These are phyloP conservation scores for Cladosporium sp. DNA, from an alignment of 2,329 filamentous ascomycete species.

Conservation along the genomic window DNA sequence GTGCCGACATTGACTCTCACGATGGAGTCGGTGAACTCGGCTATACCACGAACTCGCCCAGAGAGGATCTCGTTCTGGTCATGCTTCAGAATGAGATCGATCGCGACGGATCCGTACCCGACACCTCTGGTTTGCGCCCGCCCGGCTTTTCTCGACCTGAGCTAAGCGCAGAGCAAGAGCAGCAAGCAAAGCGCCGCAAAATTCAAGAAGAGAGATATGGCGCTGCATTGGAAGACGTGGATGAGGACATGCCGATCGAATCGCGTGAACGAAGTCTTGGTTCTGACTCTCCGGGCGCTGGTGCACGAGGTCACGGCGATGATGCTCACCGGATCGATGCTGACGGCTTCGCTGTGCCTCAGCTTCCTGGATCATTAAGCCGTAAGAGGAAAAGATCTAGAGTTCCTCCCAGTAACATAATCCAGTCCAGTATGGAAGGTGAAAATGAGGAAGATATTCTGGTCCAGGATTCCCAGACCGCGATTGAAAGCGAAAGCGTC, in stretches of 20 bases:
- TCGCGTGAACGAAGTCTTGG: slow-evolving; percentile 4
- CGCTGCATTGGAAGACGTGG: slow-evolving; percentile 1
- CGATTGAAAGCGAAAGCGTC: not conserved
- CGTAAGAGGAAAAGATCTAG: not conserved
- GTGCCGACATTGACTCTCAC: slow-evolving; percentile 9
- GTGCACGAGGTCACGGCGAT: not conserved
- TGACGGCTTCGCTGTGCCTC: slow-evolving; percentile 11
- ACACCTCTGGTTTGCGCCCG: slow-evolving; percentile 9
- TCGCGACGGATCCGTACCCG: slow-evolving; percentile 11
- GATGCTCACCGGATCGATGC: not conserved
- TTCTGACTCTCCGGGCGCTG: not conserved
- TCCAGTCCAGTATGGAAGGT: slow-evolving; percentile 6
- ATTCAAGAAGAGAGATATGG: slow-evolving; percentile 10
- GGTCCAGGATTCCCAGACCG: not conserved
- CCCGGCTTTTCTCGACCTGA: not conserved
- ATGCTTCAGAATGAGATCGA: slow-evolving; percentile 11
- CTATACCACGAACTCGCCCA: not conserved
- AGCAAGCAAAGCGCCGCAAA: slow-evolving; percentile 10
- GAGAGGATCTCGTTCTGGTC: slow-evolving; percentile 3
- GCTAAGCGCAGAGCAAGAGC: slow-evolving; percentile 4
- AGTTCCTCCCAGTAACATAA: not conserved
- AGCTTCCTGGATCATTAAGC: not conserved
- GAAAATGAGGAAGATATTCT: slow-evolving; percentile 5
- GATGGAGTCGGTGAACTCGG: slow-evolving; percentile 11
- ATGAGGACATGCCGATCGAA: slow-evolving; percentile 4